phyloP scores from a whole-genome alignment of 2,329 filamentous ascomycete genomes.

The Fusarium sp. region DNA sequence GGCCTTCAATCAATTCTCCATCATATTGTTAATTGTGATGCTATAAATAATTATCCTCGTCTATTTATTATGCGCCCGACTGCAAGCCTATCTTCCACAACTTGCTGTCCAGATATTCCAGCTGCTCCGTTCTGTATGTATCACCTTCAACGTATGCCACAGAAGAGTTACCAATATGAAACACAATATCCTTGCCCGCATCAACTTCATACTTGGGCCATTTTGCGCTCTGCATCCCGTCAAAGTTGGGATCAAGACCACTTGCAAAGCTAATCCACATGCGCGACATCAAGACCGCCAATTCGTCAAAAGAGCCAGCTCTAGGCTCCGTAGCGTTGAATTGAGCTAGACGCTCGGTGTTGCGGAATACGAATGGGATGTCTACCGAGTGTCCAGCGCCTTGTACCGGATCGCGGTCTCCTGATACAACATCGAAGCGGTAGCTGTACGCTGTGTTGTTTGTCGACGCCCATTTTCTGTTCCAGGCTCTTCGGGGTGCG shows the following conservation, averaged over 20 bases:
- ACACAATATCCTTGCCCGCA: slow-evolving; percentile 8
- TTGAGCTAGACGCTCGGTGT: slow-evolving; percentile 1
- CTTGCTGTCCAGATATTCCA: slow-evolving; percentile 33
- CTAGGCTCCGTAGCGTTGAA: slow-evolving; percentile 18
- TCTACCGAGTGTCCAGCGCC: slow-evolving; percentile 27
- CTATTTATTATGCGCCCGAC: neutral
- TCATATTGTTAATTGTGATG: neutral
- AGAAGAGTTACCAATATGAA: slow-evolving; percentile 22
- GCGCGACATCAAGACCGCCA: slow-evolving; percentile 18
- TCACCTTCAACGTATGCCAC: slow-evolving; percentile 22
- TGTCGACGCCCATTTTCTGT: slow-evolving; percentile 3
- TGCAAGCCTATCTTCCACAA: slow-evolving; percentile 21
- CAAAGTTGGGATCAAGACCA: slow-evolving; percentile 19
- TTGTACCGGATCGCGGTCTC: slow-evolving; percentile 15
- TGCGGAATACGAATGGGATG: slow-evolving; percentile 24
- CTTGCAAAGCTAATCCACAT: slow-evolving; percentile 34
- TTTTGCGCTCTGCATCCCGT: slow-evolving; percentile 1
- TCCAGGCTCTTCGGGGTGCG: slow-evolving; percentile 25
- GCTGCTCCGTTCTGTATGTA: slow-evolving; percentile 17
- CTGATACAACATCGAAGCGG: slow-evolving; percentile 29
- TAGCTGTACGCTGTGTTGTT: slow-evolving; percentile 29
- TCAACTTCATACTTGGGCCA: slow-evolving; percentile 20
- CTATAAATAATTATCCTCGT: rapidly evolving
- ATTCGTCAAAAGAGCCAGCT: neutral
- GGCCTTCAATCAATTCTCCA: neutral